Percentiles rank a stretch among this genome's conserved stretches.
phyloP scores from a whole-genome alignment of 208 protist genomes.

The Acanthamoeba royreba region DNA sequence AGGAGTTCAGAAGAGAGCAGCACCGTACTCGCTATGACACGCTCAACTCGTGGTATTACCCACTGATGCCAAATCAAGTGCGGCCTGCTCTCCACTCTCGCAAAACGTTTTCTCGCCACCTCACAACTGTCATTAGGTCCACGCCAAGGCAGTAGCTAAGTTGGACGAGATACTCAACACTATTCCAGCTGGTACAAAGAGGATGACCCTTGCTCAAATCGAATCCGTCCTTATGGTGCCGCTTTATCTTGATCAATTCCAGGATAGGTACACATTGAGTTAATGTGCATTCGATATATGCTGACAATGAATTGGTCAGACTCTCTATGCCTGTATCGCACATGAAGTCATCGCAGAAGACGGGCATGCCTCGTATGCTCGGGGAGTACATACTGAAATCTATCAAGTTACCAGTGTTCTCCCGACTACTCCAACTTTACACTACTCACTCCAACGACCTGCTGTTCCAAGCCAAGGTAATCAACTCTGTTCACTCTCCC shows the following conservation, averaged over 20 bases:
- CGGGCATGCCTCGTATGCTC: not conserved
- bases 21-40: not conserved
- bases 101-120: not conserved
- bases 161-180: not conserved
- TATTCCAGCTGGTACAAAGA: not conserved
- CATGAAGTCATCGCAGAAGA: not conserved
- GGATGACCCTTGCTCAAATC: not conserved
- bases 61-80: not conserved
- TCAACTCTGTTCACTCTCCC: not conserved
- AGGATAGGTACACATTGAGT: not conserved
- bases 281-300: not conserved
- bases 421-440: not conserved
- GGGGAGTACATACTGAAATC: not conserved
- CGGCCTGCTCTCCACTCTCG: not conserved
- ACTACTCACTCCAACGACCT: not conserved
- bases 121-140: not conserved
- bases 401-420: not conserved
- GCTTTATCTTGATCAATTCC: constrained; percentile 17
- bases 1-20: not conserved
- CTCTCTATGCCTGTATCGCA: not conserved
- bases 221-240: constrained; percentile 6
- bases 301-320: not conserved
- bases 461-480: constrained; percentile 26
- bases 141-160: not conserved
- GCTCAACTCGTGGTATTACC: constrained; percentile 4